Base-by-base conservation (phyloP, 805 yeast genomes). In the Lipomyces sp. region DNA sequence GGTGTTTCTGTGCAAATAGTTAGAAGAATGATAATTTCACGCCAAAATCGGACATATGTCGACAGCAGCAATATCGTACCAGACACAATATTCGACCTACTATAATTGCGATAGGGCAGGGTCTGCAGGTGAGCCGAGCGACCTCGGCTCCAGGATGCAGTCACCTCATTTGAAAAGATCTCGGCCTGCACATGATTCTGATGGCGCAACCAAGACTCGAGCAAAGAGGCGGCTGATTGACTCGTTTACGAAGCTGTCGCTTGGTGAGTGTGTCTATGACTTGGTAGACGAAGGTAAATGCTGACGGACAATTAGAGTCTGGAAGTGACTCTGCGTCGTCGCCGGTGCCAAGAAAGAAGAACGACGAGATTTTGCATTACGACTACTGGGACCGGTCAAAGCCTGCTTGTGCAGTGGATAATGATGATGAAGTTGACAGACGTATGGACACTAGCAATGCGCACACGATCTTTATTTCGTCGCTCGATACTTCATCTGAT, bases 371-470 rank as follows among this genome's bases (percentile, higher is more conserved):
- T 24, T 29, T 64, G 39, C 64, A 57, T 57, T 67, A 67, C 42
- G 70, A 67, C 61, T 67, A 64, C 54, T 67, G 70, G 70, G 70
- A 67, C 50, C 59, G 64, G 57, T 50, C 57, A 42, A 61, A 60
- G 50, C 62, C 64, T 29, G n/a, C 59, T 30, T 34, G 60, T 13
- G n/a, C 42, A 4, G 56, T 51, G 1, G 29, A 39, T n/a, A n/a
- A n/a, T 11, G 30, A 55, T 4, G 66, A 60, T 18, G 65, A 66
- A 24, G n/a, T 45, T 15, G 53, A 34, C 2, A 59, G 59, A 6
- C 64, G 62, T 29, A 68, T 68, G 71, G 71, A 68, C 61, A 66
- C 70, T 1, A 39, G 61, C 42, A 56, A 63, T 34, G 58, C 69
- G 34, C 64, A 68, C 48, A 66, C 70, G 7, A 60, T 68, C 32